Base-by-base conservation (phyloP, 1,139 yeast genomes). In the Pichia kudriavzevii region DNA sequence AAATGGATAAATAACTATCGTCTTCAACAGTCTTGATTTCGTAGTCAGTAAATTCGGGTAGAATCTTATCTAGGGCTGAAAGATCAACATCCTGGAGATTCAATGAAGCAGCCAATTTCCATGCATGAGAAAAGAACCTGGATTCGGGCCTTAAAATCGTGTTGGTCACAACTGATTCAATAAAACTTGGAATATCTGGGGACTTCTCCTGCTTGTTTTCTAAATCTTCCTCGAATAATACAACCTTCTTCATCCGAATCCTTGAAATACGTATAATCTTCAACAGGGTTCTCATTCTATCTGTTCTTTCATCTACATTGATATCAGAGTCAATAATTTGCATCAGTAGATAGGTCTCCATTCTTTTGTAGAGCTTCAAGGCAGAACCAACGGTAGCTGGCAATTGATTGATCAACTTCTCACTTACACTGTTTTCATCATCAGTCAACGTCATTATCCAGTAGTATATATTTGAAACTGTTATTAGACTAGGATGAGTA, bases 91-190 rank as follows among this genome's bases (percentile, higher is more conserved):
- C 35, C 4, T 5, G 5, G 8, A 14, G n/a, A 0, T 31, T 35
- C 3, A 36, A 28, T 4, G 60, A 57, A 4, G 69, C 58, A 17
- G 87, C 72, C 2, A 77, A 69, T 36, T 72, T 56, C 95, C 95
- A 84, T 11, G 77, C 63, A 38, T 66, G 65, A 3, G 79, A 66
- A 53, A 73, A 85, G 20, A 66, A 58, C 44, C 98, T 66, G 30
- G 91, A 75, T 50, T 83, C 94, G 0, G 95, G 95, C 1, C 88
- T 68, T 31, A 84, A 64, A 17, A 88, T 70, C 0, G 88, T 88
- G 46, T 82, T 76, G 1, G 75, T 65, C 26, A 88, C 66, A 6
- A 94, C 88, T 5, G 88, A 69, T 53, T 88, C 97, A 39, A 91
- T 67, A 53, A 88, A 80, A 3, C 95, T 80, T 1, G 97, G 96